These are phyloP conservation scores for Verticillium longisporum DNA, from an alignment of 2,329 filamentous ascomycete species.

Conservation along the genomic window DNA sequence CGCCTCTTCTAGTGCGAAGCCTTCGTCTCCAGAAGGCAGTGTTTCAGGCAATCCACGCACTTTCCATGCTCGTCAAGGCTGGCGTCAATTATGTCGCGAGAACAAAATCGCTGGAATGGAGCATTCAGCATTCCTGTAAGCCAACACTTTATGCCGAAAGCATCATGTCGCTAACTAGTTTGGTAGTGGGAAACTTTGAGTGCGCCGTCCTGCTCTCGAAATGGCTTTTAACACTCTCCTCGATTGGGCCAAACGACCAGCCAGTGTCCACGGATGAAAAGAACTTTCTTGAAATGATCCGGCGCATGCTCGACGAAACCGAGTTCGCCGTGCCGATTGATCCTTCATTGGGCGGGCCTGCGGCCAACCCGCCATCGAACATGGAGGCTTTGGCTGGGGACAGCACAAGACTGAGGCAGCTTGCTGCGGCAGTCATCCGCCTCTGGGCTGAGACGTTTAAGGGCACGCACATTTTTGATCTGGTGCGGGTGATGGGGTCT, in stretches of 20 bases:
- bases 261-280: slow-evolving; percentile 46
- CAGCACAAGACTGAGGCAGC: slow-evolving; percentile 43
- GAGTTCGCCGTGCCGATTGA: slow-evolving; percentile 56
- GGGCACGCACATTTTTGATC: slow-evolving; percentile 53
- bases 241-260: slow-evolving; percentile 41
- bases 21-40: slow-evolving; percentile 56
- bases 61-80: slow-evolving; percentile 59
- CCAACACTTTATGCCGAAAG: slow-evolving; percentile 8
- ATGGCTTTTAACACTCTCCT: slow-evolving; percentile 51
- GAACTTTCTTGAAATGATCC: slow-evolving; percentile 47
- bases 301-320: slow-evolving; percentile 54
- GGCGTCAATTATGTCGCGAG: slow-evolving; percentile 57
- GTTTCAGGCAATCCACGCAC: slow-evolving; percentile 60
- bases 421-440: slow-evolving; percentile 50
- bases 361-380: slow-evolving; percentile 25
- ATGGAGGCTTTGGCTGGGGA: slow-evolving; percentile 40
- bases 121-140: slow-evolving; percentile 55
- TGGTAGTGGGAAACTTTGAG: slow-evolving; percentile 52
- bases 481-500: slow-evolving; percentile 50
- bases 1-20: slow-evolving; percentile 52
- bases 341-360: slow-evolving; percentile 40
- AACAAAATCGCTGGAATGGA: slow-evolving; percentile 56
- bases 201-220: slow-evolving; percentile 55
- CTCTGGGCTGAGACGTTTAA: slow-evolving; percentile 58
- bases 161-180: slow-evolving; percentile 10